These are phyloP conservation scores for Cercospora beticola DNA, from an alignment of 2,329 filamentous ascomycete species.

Conservation along the genomic window DNA sequence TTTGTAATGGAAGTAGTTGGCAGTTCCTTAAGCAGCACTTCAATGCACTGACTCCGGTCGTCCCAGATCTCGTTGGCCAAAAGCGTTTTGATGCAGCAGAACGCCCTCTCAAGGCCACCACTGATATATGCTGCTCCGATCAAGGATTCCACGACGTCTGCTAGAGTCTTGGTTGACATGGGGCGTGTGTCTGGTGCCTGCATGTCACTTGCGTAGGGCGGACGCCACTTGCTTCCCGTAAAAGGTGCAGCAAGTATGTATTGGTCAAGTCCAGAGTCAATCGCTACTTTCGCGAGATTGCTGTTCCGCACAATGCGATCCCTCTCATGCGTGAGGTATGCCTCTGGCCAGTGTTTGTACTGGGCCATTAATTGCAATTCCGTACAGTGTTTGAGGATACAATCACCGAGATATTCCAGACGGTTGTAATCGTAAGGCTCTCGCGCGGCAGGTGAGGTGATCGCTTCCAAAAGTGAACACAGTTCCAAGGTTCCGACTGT, in stretches of 20 bases:
- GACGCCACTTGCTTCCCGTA: constrained; percentile 70
- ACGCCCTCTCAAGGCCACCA: constrained; percentile 64
- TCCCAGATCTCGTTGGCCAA: constrained; percentile 53
- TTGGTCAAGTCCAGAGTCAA: constrained; percentile 63
- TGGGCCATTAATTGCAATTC: constrained; percentile 63
- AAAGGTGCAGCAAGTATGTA: constrained; percentile 72
- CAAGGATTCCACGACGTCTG: constrained; percentile 83
- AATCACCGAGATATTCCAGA: constrained; percentile 84
- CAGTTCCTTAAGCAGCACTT: constrained; percentile 41
- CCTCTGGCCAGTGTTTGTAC: constrained; percentile 70
- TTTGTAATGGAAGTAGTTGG: constrained; percentile 46
- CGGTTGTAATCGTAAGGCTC: constrained; percentile 72
- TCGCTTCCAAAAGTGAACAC: constrained; percentile 65
- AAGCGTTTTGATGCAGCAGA: constrained; percentile 65
- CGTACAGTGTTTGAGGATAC: constrained; percentile 72
- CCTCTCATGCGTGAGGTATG: constrained; percentile 68
- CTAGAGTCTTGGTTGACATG: constrained; percentile 75
- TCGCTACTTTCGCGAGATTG: constrained; percentile 65
- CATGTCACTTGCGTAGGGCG: constrained; percentile 57
- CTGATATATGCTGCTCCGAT: constrained; percentile 73
- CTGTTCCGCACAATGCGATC: constrained; percentile 69
- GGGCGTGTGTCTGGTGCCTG: constrained; percentile 50
- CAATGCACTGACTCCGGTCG: constrained; percentile 13
- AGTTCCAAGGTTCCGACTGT: constrained; percentile 53
- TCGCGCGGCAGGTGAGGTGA: constrained; percentile 63